Evolutionary conservation across 352 stramenopile species (phyloP).

Genomic region (Globisporangium camurandrum): DNA sequence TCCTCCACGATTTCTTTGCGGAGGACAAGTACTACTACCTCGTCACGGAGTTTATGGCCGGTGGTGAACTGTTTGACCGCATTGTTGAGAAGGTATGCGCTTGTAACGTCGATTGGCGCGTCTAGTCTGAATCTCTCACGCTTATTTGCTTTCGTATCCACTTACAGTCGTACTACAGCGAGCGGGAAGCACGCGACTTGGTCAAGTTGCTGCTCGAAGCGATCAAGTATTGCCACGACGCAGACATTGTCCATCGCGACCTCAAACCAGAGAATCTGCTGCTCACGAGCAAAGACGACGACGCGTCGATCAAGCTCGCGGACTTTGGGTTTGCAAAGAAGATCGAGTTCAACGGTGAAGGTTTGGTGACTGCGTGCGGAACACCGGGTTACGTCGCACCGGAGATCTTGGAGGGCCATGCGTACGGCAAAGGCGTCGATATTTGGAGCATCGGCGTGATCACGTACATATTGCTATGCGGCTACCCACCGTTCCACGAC

Average conservation of each 20-base stretch:
- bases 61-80: slow-evolving; percentile 84
- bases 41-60: slow-evolving; percentile 96
- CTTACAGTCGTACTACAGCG: slow-evolving; percentile 87
- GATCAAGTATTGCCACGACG: slow-evolving; percentile 86
- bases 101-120: neutral
- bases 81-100: slow-evolving; percentile 80
- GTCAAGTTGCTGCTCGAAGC: slow-evolving; percentile 82
- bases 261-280: slow-evolving; percentile 83
- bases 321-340: slow-evolving; percentile 86
- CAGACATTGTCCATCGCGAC: slow-evolving; percentile 78
- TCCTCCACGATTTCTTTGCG: slow-evolving; percentile 90
- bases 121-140: neutral
- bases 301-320: slow-evolving; percentile 80
- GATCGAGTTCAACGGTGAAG: slow-evolving; percentile 64
- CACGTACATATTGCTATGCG: slow-evolving; percentile 82
- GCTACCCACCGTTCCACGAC: slow-evolving; percentile 87
- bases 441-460: slow-evolving; percentile 90
- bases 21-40: slow-evolving; percentile 96
- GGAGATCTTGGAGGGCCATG: slow-evolving; percentile 71
- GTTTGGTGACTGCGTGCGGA: slow-evolving; percentile 70
- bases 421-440: slow-evolving; percentile 79
- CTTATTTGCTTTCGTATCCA: neutral
- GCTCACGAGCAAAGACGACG: slow-evolving; percentile 71
- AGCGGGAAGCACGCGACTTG: slow-evolving; percentile 81
- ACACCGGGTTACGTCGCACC: slow-evolving; percentile 80